phyloP scores from a whole-genome alignment of 139 green algal genomes.

The Helicosporidium sp. region DNA sequence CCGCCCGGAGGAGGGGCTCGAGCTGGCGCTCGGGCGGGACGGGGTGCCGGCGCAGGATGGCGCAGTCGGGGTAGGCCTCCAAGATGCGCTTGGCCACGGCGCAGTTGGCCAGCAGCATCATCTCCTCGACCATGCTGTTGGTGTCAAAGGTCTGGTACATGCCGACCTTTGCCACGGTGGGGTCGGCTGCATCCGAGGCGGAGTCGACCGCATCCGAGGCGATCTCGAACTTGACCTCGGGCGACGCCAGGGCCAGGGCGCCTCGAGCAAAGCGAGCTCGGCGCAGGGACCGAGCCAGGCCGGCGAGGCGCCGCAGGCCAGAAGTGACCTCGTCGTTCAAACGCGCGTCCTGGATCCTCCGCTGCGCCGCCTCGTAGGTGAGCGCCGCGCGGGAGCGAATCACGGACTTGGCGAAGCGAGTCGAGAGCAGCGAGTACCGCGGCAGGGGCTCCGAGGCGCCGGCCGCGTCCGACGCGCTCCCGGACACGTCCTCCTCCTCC shows the following conservation, averaged over 20 bases:
- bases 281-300: conserved; percentile 44
- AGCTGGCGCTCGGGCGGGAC: conserved; percentile 46
- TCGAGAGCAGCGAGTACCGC: conserved; percentile 5
- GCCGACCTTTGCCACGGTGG: no score
- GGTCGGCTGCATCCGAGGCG: no score
- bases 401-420: conserved; percentile 60
- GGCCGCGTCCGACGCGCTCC: background rate
- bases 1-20: conserved; percentile 40
- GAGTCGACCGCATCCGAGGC: conserved; percentile 80
- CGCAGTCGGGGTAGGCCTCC: conserved; percentile 42
- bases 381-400: conserved; percentile 65
- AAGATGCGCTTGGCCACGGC: conserved; percentile 70
- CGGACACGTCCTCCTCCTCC: background rate
- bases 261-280: conserved; percentile 40
- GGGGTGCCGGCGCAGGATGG: conserved; percentile 63
- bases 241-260: conserved; percentile 68
- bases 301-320: conserved; percentile 49
- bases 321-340: conserved; percentile 47
- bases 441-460: background rate
- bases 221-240: conserved; percentile 88
- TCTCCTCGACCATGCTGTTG: conserved; percentile 97
- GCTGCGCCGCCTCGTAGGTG: conserved; percentile 81
- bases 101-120: conserved; percentile 92
- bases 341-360: conserved; percentile 64
- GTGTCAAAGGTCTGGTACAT: conserved; percentile 83